A percentile compares a stretch with the other conserved stretches of the same genome.
These are phyloP conservation scores for Maudiozyma barnettii DNA, from an alignment of 805 yeast genomes.

Conservation along the genomic window DNA sequence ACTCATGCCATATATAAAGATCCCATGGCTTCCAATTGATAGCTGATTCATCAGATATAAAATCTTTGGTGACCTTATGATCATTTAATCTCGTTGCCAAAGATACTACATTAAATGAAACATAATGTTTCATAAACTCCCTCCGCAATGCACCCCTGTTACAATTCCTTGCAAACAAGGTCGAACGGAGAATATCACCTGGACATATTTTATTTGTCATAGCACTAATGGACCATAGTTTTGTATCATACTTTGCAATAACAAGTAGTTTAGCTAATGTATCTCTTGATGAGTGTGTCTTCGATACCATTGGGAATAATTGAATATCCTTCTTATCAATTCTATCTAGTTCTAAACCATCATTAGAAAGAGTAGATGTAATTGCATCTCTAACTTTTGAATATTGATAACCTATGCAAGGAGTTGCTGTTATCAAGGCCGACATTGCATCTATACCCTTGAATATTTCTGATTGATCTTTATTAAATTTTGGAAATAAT, in stretches of 20 bases:
- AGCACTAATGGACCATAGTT: slow-evolving; percentile 10
- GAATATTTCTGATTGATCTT: slow-evolving; percentile 9
- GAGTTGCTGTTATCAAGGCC: slow-evolving; percentile 5
- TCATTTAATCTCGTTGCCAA: slow-evolving; percentile 5
- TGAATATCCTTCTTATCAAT: neutral
- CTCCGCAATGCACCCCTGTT: slow-evolving; percentile 9
- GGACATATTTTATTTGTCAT: slow-evolving; percentile 12
- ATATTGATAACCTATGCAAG: neutral
- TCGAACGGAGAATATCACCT: slow-evolving; percentile 18
- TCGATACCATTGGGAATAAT: neutral
- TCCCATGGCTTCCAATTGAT: slow-evolving; percentile 15
- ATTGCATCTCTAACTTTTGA: neutral
- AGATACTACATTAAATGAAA: slow-evolving; percentile 13
- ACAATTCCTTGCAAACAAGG: slow-evolving; percentile 10
- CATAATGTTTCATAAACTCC: slow-evolving; percentile 17
- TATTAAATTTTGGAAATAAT: slow-evolving; percentile 16
- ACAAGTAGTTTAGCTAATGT: slow-evolving; percentile 5
- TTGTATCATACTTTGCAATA: slow-evolving; percentile 2
- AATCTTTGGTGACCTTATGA: neutral
- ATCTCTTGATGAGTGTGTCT: neutral
- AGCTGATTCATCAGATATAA: neutral
- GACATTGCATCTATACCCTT: slow-evolving; percentile 7
- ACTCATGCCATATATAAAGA: slow-evolving; percentile 12
- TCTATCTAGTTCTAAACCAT: neutral
- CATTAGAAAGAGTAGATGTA: neutral